Evolutionary conservation across 2,329 filamentous ascomycete genomes (phyloP).

Genomic region (Magnaporthiopsis poae): DNA sequence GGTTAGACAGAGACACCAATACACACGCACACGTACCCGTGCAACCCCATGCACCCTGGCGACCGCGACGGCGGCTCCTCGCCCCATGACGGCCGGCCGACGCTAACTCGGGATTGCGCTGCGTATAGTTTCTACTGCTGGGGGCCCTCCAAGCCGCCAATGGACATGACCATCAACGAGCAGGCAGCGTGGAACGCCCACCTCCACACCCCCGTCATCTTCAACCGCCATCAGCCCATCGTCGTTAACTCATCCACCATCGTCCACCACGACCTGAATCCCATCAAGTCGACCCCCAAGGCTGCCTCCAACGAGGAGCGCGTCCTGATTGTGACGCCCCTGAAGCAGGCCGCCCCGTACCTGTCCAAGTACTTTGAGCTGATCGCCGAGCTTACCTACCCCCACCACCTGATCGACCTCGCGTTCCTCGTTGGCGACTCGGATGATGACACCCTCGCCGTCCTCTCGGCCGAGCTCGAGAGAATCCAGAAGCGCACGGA

Average conservation of each 20-base stretch:
- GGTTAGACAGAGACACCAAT: constrained; percentile 44
- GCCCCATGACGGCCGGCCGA: not conserved
- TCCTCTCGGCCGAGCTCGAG: constrained; percentile 74
- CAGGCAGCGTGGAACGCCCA: constrained; percentile 81
- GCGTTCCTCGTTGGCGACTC: constrained; percentile 91
- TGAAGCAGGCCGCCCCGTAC: constrained; percentile 77
- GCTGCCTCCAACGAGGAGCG: constrained; percentile 74
- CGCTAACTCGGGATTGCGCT: constrained; percentile 9
- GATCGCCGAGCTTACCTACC: constrained; percentile 79
- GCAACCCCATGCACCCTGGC: not conserved
- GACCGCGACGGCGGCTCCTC: constrained; percentile 6
- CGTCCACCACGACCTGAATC: constrained; percentile 72
- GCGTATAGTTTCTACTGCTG: constrained; percentile 85
- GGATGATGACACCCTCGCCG: constrained; percentile 80
- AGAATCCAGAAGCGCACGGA: constrained; percentile 75
- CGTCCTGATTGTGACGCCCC: constrained; percentile 80
- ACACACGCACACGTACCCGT: not conserved
- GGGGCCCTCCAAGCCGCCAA: constrained; percentile 87
- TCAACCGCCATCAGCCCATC: constrained; percentile 87
- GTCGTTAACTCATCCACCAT: constrained; percentile 75
- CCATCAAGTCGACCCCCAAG: constrained; percentile 68
- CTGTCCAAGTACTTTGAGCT: constrained; percentile 90
- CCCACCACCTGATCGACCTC: constrained; percentile 88
- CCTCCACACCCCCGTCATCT: constrained; percentile 83
- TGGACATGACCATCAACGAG: constrained; percentile 89